These are phyloP conservation scores for Sporopachydermia quercuum DNA, from an alignment of 805 yeast genomes.

Conservation along the genomic window DNA sequence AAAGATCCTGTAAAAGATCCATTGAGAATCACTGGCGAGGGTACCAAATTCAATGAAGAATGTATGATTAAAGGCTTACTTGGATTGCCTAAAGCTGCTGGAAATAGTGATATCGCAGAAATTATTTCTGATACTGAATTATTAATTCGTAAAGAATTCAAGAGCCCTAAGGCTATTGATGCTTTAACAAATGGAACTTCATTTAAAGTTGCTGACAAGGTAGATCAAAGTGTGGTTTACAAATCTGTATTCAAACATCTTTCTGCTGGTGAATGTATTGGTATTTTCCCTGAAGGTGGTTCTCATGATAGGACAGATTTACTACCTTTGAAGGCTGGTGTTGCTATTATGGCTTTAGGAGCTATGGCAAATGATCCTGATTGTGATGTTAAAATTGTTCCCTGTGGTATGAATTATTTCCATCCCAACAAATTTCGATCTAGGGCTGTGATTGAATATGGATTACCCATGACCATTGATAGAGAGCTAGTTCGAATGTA, in stretches of 20 bases:
- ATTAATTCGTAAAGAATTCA: conserved; percentile 54
- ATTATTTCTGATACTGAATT: conserved; percentile 63
- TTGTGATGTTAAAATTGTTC: conserved; percentile 74
- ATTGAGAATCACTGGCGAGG: conserved; percentile 42
- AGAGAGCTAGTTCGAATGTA: conserved; percentile 51
- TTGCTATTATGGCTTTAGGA: conserved; percentile 95
- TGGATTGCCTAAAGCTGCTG: conserved; percentile 65
- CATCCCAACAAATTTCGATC: conserved; percentile 92
- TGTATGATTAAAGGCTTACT: conserved; percentile 53
- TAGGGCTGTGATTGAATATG: conserved; percentile 90
- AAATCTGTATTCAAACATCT: conserved; percentile 74
- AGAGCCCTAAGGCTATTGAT: conserved; percentile 28
- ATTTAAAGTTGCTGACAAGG: conserved; percentile 64
- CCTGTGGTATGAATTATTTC: conserved; percentile 96
- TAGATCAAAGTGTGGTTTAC: conserved; percentile 78
- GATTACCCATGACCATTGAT: conserved; percentile 64
- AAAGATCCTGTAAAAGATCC: conserved; percentile 37
- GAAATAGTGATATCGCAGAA: conserved; percentile 55
- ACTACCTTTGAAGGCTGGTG: conserved; percentile 91
- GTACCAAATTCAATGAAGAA: conserved; percentile 51
- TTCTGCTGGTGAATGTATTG: conserved; percentile 66
- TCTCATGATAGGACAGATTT: conserved; percentile 90
- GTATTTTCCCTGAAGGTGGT: conserved; percentile 97
- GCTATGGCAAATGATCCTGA: conserved; percentile 70
- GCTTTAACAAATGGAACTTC: conserved; percentile 35